A percentile compares a stretch with the other conserved stretches of the same genome.
Conservation (phyloP, 2,329 filamentous ascomycete genomes). For the Apiospora pterosperma region DNA sequence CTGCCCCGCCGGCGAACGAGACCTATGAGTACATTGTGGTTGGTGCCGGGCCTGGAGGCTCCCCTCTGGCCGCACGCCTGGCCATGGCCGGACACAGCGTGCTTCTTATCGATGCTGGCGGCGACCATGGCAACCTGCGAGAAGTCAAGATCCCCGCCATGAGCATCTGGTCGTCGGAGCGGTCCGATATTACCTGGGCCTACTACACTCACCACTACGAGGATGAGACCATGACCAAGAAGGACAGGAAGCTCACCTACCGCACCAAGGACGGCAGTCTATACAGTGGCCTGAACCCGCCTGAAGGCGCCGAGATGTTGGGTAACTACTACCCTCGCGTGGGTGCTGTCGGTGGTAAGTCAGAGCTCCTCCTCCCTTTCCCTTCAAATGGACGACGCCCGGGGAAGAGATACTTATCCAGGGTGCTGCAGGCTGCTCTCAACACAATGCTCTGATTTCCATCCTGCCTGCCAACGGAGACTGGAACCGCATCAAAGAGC, state of each 20-base stretch:
- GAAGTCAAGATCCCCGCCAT: conserved; percentile 46
- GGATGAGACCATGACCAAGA: conserved; percentile 23
- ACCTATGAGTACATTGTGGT: conserved; percentile 43
- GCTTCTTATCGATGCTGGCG: conserved; percentile 53
- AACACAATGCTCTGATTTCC: conserved; percentile 59
- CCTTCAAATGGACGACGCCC: background rate
- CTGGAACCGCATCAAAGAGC: conserved; percentile 51
- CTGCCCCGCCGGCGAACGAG: conserved; percentile 2
- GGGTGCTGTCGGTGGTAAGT: conserved; percentile 28
- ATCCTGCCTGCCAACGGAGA: conserved; percentile 58
- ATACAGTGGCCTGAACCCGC: conserved; percentile 15
- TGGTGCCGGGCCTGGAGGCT: conserved; percentile 50
- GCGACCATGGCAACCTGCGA: conserved; percentile 39
- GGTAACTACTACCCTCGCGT: conserved; percentile 21
- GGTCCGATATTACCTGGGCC: conserved; percentile 36
- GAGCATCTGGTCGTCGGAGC: conserved; percentile 40
- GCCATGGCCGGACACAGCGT: conserved; percentile 50
- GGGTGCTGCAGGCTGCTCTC: conserved; percentile 38
- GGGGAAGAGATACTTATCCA: background rate
- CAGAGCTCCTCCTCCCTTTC: conserved; percentile 28
- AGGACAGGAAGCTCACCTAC: conserved; percentile 48
- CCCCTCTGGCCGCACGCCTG: conserved; percentile 46
- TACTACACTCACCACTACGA: conserved; percentile 12
- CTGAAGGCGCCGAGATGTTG: conserved; percentile 14
- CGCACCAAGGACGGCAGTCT: conserved; percentile 15